Percentiles rank a stretch among this genome's conserved stretches.
These are phyloP conservation scores for Saturnispora serradocipensis DNA, from an alignment of 805 yeast genomes.

Conservation along the genomic window DNA sequence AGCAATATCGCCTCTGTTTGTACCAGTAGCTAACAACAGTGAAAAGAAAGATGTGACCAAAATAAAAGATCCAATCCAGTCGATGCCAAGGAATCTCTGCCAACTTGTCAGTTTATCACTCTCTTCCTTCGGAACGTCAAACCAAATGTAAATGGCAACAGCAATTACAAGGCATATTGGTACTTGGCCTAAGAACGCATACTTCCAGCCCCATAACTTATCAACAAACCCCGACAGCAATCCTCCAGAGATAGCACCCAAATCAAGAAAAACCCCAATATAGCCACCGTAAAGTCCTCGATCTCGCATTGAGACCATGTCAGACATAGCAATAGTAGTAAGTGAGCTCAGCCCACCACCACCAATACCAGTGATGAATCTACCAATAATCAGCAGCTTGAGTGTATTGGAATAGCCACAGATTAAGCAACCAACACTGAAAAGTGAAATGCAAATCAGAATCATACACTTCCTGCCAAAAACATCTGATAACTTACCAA, in stretches of 20 bases:
- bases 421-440: constrained; percentile 31
- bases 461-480: constrained; percentile 38
- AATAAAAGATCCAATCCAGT: constrained; percentile 53
- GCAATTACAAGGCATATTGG: constrained; percentile 39
- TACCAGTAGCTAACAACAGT: constrained; percentile 57
- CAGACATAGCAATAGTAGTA: constrained; percentile 66
- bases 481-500: constrained; percentile 44
- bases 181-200: constrained; percentile 43
- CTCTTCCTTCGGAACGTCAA: constrained; percentile 3
- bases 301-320: constrained; percentile 62
- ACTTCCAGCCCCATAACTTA: constrained; percentile 53
- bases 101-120: constrained; percentile 30
- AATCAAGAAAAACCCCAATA: constrained; percentile 63
- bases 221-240: constrained; percentile 49
- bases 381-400: constrained; percentile 39
- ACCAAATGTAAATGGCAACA: constrained; percentile 31
- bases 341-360: constrained; percentile 77
- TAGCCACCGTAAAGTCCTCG: constrained; percentile 78
- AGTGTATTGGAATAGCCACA: constrained; percentile 34
- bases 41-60: constrained; percentile 49
- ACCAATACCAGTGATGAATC: constrained; percentile 75
- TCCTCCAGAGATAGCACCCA: constrained; percentile 71
- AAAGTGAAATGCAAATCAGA: constrained; percentile 24
- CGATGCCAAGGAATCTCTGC: constrained; percentile 49
- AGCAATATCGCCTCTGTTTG: constrained; percentile 42